Evolutionary conservation across 805 yeast genomes (phyloP).

Genomic region (Candida silvicultrix): DNA sequence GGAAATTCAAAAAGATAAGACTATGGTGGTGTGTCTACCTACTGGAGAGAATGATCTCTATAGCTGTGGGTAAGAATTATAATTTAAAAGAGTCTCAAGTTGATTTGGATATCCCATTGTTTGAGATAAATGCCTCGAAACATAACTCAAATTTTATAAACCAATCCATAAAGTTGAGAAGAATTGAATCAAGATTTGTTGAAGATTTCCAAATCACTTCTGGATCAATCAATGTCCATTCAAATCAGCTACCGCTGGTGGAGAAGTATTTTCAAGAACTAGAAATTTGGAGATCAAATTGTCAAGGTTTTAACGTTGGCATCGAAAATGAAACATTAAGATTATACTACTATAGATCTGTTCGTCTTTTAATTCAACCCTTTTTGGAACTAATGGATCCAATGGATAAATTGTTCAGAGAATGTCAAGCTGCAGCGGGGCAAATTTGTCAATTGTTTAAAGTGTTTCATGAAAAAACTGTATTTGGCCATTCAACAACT

Average conservation of each 20-base stretch:
- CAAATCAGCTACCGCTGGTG: conserved; percentile 41
- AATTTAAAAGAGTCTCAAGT: conserved; percentile 45
- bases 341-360: conserved; percentile 53
- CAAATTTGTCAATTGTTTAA: conserved; percentile 60
- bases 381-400: conserved; percentile 57
- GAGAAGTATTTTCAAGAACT: conserved; percentile 46
- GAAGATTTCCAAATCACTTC: conserved; percentile 40
- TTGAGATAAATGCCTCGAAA: conserved; percentile 23
- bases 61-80: conserved; percentile 56
- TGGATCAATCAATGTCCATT: conserved; percentile 5
- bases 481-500: conserved; percentile 56
- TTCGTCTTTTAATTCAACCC: conserved; percentile 57
- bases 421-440: conserved; percentile 70
- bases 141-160: conserved; percentile 36
- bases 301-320: conserved; percentile 39
- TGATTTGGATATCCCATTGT: conserved; percentile 41
- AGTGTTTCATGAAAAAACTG: conserved; percentile 56
- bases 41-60: conserved; percentile 55
- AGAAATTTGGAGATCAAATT: conserved; percentile 51
- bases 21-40: conserved; percentile 61
- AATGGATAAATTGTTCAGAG: conserved; percentile 50
- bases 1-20: conserved; percentile 38
- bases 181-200: conserved; percentile 55
- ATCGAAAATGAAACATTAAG: conserved; percentile 55
- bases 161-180: conserved; percentile 48